Percentiles rank a stretch among this genome's conserved stretches.
phyloP scores from a whole-genome alignment of 345 rosid genomes.

The Acer yangbiense region DNA sequence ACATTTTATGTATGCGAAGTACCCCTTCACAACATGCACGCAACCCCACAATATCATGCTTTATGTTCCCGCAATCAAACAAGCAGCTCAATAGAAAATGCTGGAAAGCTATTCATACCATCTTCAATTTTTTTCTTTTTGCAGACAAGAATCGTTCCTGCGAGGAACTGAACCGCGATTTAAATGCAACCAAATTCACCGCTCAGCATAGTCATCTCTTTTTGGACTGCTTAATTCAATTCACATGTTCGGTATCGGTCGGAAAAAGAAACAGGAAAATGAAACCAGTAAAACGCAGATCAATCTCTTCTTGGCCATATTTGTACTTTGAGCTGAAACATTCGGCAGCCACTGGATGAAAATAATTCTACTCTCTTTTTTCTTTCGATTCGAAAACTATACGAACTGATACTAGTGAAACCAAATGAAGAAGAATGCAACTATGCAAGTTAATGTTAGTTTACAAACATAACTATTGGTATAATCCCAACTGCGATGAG shows the following conservation, averaged over 20 bases:
- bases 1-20: too few species aligned
- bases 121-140: too few species aligned
- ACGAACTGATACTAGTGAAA: background rate
- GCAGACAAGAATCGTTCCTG: background rate
- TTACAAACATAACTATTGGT: conserved; percentile 8
- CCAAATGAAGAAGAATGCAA: background rate
- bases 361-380: background rate
- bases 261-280: too few species aligned
- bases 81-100: background rate
- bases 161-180: background rate
- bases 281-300: background rate
- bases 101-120: background rate
- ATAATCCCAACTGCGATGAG: conserved; percentile 4
- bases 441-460: conserved; percentile 5
- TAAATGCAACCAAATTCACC: background rate
- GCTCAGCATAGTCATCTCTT: background rate
- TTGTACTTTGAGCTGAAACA: background rate
- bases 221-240: background rate
- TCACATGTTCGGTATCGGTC: background rate
- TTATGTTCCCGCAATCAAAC: background rate
- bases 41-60: background rate
- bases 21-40: background rate
- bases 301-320: background rate
- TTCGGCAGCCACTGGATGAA: background rate
- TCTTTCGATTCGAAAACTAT: background rate